Evolutionary conservation across 352 stramenopile species (phyloP), one percentile per base, ranked within the genome.

Genomic region (Phytophthora fragariaefolia): DNA sequence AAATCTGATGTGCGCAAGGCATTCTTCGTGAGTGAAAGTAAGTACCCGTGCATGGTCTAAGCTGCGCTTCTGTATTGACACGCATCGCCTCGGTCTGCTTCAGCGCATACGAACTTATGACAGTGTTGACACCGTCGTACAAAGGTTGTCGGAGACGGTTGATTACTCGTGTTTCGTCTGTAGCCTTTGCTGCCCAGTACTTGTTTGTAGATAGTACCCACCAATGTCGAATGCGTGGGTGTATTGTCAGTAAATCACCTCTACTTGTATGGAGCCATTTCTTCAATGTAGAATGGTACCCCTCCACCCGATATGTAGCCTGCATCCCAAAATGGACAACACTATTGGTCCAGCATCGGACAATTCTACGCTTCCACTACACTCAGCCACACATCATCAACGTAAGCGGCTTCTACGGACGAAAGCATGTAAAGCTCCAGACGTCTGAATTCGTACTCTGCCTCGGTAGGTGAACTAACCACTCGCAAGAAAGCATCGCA

Each of bases 291-390:
- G 64, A 10, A 22, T 73, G 69, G 40, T 66, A 73, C 1, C 59
- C 69, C 18, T 73, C 69, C 1, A 74, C 60, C 8, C 64, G 43
- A 4, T 50, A 74, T 1, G 55, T 74, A 1, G 64, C 55, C 2
- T 74, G 56, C 3, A 71, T 27, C 0, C 60, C 64, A 36, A 69
- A 74, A 32, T 68, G 55, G 0, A 57, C 2, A 0, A 71, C 32
- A 2, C 27, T 15, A 12, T 65, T 47, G 0, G 64, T 71, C 51
- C 56, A 77, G 23, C 30, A 71, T 2, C 28, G 59, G 1, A 74
- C 69, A 20, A 69, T 62, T 27, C 55, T 36, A 3, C n/a, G 22
- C 17, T 74, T 74, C 64, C 60, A 69, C n/a, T n/a, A 64, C 50
- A 22, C 65, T 32, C 0, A 74, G 55, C 60, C 56, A 77, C 0